phyloP scores from a whole-genome alignment of 73 alveolate species.

The Paramecium caudatum region DNA sequence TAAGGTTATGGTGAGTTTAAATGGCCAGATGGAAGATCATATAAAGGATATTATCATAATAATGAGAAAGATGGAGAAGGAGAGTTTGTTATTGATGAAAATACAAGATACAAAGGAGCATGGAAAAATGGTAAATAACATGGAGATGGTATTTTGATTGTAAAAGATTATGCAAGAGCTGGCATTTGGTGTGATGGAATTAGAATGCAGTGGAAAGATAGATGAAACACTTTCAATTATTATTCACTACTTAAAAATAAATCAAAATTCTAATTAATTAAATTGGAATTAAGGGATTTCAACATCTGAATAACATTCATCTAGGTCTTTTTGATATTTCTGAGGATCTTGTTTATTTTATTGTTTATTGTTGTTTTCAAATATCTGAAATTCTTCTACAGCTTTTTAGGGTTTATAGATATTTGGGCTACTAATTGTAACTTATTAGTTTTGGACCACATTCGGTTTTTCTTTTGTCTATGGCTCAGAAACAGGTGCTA shows the following conservation, averaged over 20 bases:
- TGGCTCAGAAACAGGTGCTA: background rate
- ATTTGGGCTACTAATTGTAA: background rate
- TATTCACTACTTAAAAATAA: no score
- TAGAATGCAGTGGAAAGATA: slow-evolving; percentile 45
- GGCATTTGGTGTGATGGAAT: slow-evolving; percentile 67
- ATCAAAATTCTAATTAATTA: slow-evolving; percentile 9
- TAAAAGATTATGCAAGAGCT: background rate
- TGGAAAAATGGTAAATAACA: slow-evolving; percentile 74
- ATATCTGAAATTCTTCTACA: slow-evolving; percentile 7
- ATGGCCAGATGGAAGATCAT: slow-evolving; percentile 73
- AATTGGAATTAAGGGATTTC: slow-evolving; percentile 16
- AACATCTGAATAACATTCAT: slow-evolving; percentile 37
- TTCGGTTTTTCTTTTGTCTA: background rate
- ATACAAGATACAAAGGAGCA: slow-evolving; percentile 67
- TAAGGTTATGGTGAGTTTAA: slow-evolving; percentile 69
- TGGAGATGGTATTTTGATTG: slow-evolving; percentile 69
- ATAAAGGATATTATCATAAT: slow-evolving; percentile 38
- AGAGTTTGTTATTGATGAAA: slow-evolving; percentile 22
- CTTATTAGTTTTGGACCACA: background rate
- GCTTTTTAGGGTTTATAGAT: background rate
- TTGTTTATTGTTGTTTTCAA: background rate
- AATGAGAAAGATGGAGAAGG: slow-evolving; percentile 76
- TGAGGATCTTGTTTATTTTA: background rate
- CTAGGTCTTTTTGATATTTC: slow-evolving; percentile 19
- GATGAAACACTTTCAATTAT: no score